Base-by-base conservation (phyloP, 2,329 filamentous ascomycete species). In the Fusarium begoniae region DNA sequence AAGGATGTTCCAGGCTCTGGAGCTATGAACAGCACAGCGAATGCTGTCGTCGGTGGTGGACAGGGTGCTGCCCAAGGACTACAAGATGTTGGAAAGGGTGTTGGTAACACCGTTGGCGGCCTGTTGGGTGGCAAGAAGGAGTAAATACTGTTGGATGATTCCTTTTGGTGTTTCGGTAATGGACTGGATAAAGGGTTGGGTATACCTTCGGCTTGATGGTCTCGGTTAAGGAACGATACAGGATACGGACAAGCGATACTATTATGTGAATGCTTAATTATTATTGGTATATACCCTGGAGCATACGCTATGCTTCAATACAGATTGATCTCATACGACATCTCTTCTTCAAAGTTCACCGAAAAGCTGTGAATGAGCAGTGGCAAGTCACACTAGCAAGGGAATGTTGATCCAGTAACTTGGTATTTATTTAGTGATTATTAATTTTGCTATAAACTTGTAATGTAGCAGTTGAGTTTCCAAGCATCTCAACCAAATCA, bases 61-160 rank as follows among this genome's bases (percentile, higher is more conserved):
- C 81, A 82, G 79, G 70, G 72, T 28, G 81, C 79, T 20, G 80
- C 77, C 32, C 80, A 82, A 76, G 75, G 78, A 7, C 73, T 78
- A 1, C 80, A 81, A 6, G 75, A 76, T 18, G 73, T 68, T 5
- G 65, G 65, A 37, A 45, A 70, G 41, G 67, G 67, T 17, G 51
- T 70, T 26, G 67, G 67, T 6, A 70, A 70, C n/a, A 60, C 73
- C 15, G 79, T 83, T 18, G 82, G 82, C 1, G 80, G 82, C 11
- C 37, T 84, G 11, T 78, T 83, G 37, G 82, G 82, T 50, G 82
- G 82, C 2, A 77, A 79, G n/a, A 79, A 79, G 68, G 70, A 78
- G 77, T 72, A 72, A 63, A 43, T 51, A 13, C 22, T 18, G 3
- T 9, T 12, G 9, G 24, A 18, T 14, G 22, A 0, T 45, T 56